Percentiles rank a stretch among this genome's conserved stretches.
Evolutionary conservation across 345 rosid genomes (phyloP).

Genomic region (Xanthoceras sorbifolium): DNA sequence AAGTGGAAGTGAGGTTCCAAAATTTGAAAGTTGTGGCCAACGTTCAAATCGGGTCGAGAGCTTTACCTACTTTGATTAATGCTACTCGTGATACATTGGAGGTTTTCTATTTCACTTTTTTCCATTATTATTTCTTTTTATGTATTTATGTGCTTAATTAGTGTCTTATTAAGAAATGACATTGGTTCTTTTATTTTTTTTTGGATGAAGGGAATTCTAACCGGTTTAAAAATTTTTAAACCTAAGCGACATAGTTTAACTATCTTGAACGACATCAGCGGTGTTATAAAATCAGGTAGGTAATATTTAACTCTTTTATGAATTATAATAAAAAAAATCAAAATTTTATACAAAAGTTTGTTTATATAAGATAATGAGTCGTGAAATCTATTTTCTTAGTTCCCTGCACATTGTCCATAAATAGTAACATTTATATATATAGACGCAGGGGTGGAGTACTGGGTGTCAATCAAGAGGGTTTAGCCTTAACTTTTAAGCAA

Average conservation of each 20-base stretch:
- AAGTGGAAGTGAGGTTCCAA: constrained; percentile 76
- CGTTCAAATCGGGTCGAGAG: constrained; percentile 72
- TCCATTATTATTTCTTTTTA: neutral
- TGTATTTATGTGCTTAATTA: too few species aligned
- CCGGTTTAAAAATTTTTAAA: constrained; percentile 45
- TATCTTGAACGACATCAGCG: constrained; percentile 69
- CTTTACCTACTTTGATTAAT: constrained; percentile 83
- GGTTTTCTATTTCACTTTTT: constrained; percentile 35
- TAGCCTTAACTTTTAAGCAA: too few species aligned
- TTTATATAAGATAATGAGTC: too few species aligned
- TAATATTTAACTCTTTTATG: too few species aligned
- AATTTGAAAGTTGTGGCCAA: constrained; percentile 58
- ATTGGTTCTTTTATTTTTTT: neutral
- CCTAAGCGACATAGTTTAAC: constrained; percentile 45
- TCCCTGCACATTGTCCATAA: too few species aligned
- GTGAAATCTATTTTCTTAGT: too few species aligned
- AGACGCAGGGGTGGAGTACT: too few species aligned
- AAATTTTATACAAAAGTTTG: too few species aligned
- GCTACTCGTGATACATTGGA: constrained; percentile 61
- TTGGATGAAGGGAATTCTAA: constrained; percentile 44
- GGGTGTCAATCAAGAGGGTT: too few species aligned
- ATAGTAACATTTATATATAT: too few species aligned
- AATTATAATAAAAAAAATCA: too few species aligned
- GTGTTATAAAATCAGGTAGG: constrained; percentile 79
- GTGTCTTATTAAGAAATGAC: neutral